A percentile compares a stretch with the other conserved stretches of the same genome.
phyloP scores from a whole-genome alignment of 148 eudicot genomes.

The Persicaria maculosa region DNA sequence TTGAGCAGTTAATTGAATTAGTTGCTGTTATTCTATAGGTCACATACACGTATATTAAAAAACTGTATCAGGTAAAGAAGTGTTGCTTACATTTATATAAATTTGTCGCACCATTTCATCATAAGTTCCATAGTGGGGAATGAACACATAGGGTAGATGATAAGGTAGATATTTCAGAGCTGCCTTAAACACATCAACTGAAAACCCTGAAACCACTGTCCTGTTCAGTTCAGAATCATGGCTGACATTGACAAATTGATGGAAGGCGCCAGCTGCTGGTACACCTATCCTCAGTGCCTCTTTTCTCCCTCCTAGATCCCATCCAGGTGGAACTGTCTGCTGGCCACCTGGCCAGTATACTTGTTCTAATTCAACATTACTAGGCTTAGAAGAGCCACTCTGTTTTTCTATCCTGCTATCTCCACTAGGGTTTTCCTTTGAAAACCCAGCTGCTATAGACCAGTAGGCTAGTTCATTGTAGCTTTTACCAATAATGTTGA shows the following conservation, averaged over 20 bases:
- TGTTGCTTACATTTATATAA: background rate
- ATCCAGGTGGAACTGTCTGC: slow-evolving; percentile 25
- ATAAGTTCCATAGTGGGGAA: slow-evolving; percentile 28
- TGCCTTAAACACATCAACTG: slow-evolving; percentile 35
- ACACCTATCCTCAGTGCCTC: slow-evolving; percentile 34
- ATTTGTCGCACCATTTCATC: slow-evolving; percentile 2
- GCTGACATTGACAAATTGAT: slow-evolving; percentile 35
- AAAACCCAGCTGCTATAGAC: slow-evolving; percentile 31
- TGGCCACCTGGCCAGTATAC: slow-evolving; percentile 38
- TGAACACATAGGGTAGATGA: slow-evolving; percentile 21
- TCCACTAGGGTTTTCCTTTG: background rate
- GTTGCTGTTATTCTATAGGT: too few relatives aligned
- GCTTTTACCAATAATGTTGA: slow-evolving; percentile 41
- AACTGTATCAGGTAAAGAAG: background rate
- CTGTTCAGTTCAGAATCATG: slow-evolving; percentile 17
- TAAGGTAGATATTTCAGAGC: slow-evolving; percentile 25
- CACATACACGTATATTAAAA: too few relatives aligned
- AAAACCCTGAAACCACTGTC: slow-evolving; percentile 28
- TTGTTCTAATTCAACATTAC: slow-evolving; percentile 12
- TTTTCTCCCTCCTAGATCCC: slow-evolving; percentile 12
- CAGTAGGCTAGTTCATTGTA: slow-evolving; percentile 32
- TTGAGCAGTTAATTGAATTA: background rate
- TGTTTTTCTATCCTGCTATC: background rate
- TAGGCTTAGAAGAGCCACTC: background rate
- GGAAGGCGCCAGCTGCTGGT: slow-evolving; percentile 35